Conservation (phyloP, 129 eudicot genomes). For the Cynara cardunculus region DNA sequence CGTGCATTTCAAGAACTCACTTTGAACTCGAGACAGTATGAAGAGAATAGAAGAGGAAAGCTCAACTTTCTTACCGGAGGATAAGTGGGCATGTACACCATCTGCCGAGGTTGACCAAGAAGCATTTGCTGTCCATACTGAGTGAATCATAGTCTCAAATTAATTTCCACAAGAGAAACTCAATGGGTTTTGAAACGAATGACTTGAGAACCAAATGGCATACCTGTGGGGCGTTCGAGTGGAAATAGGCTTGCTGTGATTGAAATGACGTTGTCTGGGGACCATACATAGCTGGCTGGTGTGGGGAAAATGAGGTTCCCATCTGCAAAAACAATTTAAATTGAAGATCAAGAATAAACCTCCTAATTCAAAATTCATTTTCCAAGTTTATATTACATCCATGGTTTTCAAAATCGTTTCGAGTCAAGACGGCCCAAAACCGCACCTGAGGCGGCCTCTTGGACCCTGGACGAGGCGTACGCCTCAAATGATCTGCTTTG, state of each 20-base stretch:
- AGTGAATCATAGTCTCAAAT: neutral
- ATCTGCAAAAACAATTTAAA: constrained; percentile 38
- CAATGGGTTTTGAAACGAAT: neutral
- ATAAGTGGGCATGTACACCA: constrained; percentile 78
- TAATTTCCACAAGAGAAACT: neutral
- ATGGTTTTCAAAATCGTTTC: too few relatives aligned
- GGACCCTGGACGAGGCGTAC: too few relatives aligned
- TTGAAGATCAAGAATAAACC: neutral
- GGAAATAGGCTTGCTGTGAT: constrained; percentile 68
- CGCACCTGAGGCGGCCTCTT: too few relatives aligned
- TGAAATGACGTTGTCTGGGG: constrained; percentile 57
- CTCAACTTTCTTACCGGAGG: constrained; percentile 49
- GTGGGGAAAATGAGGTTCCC: constrained; percentile 63
- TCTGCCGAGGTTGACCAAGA: constrained; percentile 72
- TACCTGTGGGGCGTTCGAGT: constrained; percentile 79
- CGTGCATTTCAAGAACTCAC: neutral
- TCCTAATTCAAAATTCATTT: neutral
- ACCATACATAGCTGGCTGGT: constrained; percentile 64
- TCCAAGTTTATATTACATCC: neutral
- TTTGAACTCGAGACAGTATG: neutral
- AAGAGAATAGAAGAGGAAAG: too few relatives aligned
- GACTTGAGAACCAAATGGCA: neutral
- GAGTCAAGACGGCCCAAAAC: too few relatives aligned
- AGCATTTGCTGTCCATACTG: constrained; percentile 95
- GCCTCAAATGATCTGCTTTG: too few relatives aligned